These are phyloP conservation scores for Jackrogersella multiformis DNA, from an alignment of 495 filamentous ascomycete genomes.

Conservation along the genomic window DNA sequence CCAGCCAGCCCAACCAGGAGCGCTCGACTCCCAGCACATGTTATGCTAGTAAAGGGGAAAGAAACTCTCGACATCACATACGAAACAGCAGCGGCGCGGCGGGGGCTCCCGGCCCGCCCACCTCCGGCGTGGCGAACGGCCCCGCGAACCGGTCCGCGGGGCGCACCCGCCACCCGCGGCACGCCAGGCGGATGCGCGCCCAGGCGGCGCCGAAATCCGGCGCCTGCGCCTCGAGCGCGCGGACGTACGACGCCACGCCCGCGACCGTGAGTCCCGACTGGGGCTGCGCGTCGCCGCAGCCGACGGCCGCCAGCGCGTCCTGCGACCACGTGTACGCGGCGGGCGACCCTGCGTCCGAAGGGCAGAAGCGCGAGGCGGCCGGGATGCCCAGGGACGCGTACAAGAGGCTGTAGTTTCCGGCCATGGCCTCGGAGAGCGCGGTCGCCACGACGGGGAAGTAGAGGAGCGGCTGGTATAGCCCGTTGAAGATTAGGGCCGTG, in stretches of 20 bases:
- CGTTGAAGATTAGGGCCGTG: constrained; percentile 39
- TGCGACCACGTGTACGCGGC: constrained; percentile 15
- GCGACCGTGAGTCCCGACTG: constrained; percentile 40
- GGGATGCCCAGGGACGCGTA: constrained; percentile 7
- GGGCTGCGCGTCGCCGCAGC: constrained; percentile 66
- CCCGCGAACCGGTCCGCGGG: constrained; percentile 44
- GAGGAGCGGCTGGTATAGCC: constrained; percentile 28
- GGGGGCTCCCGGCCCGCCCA: constrained; percentile 17
- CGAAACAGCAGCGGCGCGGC: constrained; percentile 46
- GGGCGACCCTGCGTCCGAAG: neutral
- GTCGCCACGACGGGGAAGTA: constrained; percentile 39
- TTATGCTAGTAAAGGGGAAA: too few species aligned
- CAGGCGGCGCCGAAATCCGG: constrained; percentile 63
- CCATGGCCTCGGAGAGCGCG: constrained; percentile 50
- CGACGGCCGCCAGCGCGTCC: constrained; percentile 54
- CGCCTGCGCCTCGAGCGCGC: constrained; percentile 54
- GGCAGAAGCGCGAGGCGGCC: constrained; percentile 21
- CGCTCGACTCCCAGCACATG: too few species aligned
- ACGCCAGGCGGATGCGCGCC: constrained; percentile 61
- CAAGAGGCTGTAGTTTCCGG: constrained; percentile 19
- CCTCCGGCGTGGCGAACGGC: constrained; percentile 41
- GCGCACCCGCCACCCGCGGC: constrained; percentile 58
- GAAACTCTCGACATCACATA: too few species aligned
- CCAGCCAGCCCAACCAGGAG: too few species aligned
- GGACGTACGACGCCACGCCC: constrained; percentile 54